Conservation (phyloP, 2,329 filamentous ascomycete species). For the Pyricularia sp. region DNA sequence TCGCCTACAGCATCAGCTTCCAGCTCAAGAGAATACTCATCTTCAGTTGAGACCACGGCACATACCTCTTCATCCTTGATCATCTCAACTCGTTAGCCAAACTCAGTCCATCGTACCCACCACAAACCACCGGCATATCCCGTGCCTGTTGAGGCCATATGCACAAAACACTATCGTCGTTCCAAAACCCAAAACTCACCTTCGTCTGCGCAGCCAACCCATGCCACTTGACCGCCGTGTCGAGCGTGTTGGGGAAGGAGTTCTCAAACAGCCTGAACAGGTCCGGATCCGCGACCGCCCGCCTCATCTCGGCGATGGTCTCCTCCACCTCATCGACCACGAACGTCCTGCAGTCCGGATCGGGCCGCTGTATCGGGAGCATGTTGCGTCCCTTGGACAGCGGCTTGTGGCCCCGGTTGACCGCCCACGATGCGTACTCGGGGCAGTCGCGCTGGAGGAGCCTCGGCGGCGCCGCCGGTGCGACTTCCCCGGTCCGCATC, state of each 20-base stretch:
- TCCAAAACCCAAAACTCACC: constrained; percentile 28
- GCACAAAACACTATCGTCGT: too few species aligned
- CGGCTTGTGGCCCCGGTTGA: neutral
- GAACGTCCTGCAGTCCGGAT: constrained; percentile 62
- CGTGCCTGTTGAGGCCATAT: too few species aligned
- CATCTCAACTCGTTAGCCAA: neutral
- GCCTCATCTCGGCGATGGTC: constrained; percentile 39
- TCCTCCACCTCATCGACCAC: constrained; percentile 60
- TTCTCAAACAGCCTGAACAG: constrained; percentile 69
- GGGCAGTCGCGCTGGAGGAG: neutral
- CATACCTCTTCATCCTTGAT: constrained; percentile 21
- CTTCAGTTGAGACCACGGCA: neutral
- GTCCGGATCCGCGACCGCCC: constrained; percentile 33
- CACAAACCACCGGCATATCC: too few species aligned
- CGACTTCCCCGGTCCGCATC: neutral
- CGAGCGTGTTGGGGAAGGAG: constrained; percentile 62
- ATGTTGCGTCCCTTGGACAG: neutral
- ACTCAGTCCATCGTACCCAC: neutral
- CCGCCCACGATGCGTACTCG: neutral
- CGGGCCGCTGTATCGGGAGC: constrained; percentile 37
- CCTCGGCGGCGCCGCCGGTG: neutral
- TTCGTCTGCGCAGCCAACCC: constrained; percentile 45
- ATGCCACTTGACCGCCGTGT: constrained; percentile 11
- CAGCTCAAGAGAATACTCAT: neutral
- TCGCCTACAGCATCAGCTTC: neutral